These are phyloP conservation scores for Acorus calamus DNA, from an alignment of 106 monocot species.

Conservation along the genomic window DNA sequence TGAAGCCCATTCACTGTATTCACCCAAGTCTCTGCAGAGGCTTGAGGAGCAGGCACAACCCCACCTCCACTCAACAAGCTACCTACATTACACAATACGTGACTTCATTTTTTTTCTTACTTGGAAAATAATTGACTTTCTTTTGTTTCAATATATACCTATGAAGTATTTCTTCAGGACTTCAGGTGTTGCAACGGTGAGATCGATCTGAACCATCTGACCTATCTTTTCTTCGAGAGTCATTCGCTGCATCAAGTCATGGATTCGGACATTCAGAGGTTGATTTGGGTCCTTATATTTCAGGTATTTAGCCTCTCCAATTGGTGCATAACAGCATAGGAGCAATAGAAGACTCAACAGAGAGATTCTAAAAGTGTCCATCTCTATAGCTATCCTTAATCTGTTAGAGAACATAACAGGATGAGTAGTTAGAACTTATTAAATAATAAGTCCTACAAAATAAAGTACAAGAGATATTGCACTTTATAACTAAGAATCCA, in stretches of 20 bases:
- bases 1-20: constrained; percentile 19
- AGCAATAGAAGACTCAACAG: not conserved
- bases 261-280: constrained; percentile 5
- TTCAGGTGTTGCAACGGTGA: constrained; percentile 8
- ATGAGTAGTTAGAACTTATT: too few relatives aligned
- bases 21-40: constrained; percentile 15
- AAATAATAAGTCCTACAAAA: too few relatives aligned
- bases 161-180: constrained; percentile 22
- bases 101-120: too few relatives aligned
- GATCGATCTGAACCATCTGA: constrained; percentile 26
- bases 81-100: constrained; percentile 1
- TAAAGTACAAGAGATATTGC: too few relatives aligned
- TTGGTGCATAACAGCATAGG: not conserved
- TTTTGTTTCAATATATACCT: constrained; percentile 1
- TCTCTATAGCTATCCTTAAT: not conserved
- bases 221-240: constrained; percentile 24
- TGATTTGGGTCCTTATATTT: constrained; percentile 21
- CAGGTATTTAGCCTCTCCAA: constrained; percentile 1
- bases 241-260: constrained; percentile 16
- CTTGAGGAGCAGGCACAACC: constrained; percentile 15
- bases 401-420: too few relatives aligned
- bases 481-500: too few relatives aligned
- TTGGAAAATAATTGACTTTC: too few relatives aligned
- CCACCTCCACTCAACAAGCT: constrained; percentile 25
- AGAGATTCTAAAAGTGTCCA: not conserved